Base-by-base conservation (phyloP, 352 stramenopile species). In the Pythium folliculosum region DNA sequence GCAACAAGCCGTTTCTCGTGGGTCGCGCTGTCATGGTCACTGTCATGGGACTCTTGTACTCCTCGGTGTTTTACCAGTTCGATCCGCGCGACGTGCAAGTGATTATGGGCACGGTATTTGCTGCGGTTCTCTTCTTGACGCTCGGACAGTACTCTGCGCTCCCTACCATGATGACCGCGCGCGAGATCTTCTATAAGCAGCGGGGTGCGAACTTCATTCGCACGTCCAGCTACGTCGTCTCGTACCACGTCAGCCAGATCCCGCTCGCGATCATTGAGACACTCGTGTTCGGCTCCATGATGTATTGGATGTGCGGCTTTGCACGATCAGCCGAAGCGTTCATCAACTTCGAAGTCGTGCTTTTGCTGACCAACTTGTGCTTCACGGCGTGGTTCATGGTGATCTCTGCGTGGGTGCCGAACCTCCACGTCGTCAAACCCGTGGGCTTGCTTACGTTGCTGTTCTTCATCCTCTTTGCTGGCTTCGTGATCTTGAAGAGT, bases 231-330 rank as follows among this genome's bases (percentile, higher is more conserved):
- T 93, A 91, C 60, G 72, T 89, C n/a, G 47, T 90, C 30, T 74
- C 69, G 14, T 65, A 40, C 16, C 21, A 56, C 5, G 38, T 71
- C 10, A 66, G 54, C 47, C 64, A 77, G 50, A 66, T 80, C 47
- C 59, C 76, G 56, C 48, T 80, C 50, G 43, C 60, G 67, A 16
- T 77, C 16, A 59, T 87, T 49, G 83, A 92, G 73, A 75, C 76
- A 10, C 63, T 91, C 17, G 65, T 86, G 30, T 94, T 94, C 76
- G 86, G 82, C n/a, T 86, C 77, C 16, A 67, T 94, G 58, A 57
- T 91, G n/a, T 94, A 94, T 64, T 94, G 78, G 71, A 82, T 92
- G 67, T 78, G 88, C 53, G 86, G 86, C 40, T 77, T 77, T 43
- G 60, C 52, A 1, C 40, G n/a, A 3, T 52, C 57, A 3, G 51